These are phyloP conservation scores for Fragilariopsis cylindrus DNA, from an alignment of 108 stramenopile species.

Conservation along the genomic window DNA sequence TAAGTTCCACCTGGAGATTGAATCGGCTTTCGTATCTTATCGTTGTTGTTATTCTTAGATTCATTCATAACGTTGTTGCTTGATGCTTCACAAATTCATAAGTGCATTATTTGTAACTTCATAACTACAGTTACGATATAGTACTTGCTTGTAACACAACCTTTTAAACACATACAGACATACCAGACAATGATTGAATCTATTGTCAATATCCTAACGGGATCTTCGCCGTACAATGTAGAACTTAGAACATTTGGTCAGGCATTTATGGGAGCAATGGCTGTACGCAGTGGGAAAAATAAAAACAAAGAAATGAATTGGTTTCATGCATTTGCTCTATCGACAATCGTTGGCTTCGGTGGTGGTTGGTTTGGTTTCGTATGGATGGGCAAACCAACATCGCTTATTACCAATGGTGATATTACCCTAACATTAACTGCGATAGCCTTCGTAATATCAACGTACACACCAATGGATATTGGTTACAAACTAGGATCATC, in stretches of 20 bases:
- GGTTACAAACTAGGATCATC: slow-evolving; percentile 58
- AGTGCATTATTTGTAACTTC: no score
- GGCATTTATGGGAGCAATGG: slow-evolving; percentile 75
- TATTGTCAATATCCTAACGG: slow-evolving; percentile 47
- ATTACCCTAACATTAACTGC: slow-evolving; percentile 56
- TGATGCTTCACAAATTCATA: no score
- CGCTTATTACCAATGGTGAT: slow-evolving; percentile 72
- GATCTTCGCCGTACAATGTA: slow-evolving; percentile 45
- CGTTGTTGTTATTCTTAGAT: no score
- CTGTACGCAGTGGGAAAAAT: slow-evolving; percentile 70
- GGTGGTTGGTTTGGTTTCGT: slow-evolving; percentile 69
- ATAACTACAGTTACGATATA: no score
- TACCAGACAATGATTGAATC: neutral
- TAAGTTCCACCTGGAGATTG: no score
- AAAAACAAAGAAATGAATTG: slow-evolving; percentile 59
- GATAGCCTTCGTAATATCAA: slow-evolving; percentile 61
- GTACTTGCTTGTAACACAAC: no score
- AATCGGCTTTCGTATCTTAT: no score
- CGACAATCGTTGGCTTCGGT: slow-evolving; percentile 62
- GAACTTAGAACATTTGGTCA: slow-evolving; percentile 60
- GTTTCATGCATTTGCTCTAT: slow-evolving; percentile 80
- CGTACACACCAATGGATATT: slow-evolving; percentile 64
- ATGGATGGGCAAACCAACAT: slow-evolving; percentile 84
- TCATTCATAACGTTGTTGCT: no score
- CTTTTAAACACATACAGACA: neutral